Percentiles rank a stretch among this genome's conserved stretches.
phyloP scores from a whole-genome alignment of 495 filamentous ascomycete genomes.

The Penicillium pancosmium region DNA sequence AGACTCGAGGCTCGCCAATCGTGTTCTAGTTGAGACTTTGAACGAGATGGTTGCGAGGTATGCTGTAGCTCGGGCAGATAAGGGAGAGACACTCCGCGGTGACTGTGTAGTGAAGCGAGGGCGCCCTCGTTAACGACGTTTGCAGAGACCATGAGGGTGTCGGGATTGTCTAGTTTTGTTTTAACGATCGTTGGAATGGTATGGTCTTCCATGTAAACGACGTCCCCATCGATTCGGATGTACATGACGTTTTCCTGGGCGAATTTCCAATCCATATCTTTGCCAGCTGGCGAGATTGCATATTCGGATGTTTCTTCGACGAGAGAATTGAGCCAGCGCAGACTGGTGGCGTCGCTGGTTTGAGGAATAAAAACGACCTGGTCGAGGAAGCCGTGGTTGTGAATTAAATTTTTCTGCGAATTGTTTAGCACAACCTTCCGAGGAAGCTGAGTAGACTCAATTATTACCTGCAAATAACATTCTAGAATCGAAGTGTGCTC shows the following conservation, averaged over 20 bases:
- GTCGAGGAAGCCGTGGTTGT: constrained; percentile 56
- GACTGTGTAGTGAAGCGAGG: constrained; percentile 38
- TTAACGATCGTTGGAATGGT: constrained; percentile 56
- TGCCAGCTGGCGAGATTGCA: constrained; percentile 21
- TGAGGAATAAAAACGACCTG: constrained; percentile 56
- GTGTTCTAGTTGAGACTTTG: constrained; percentile 17
- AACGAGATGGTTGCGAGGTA: constrained; percentile 18
- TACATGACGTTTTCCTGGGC: constrained; percentile 42
- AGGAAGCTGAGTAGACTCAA: no score
- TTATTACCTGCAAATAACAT: constrained; percentile 51
- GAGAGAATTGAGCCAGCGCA: constrained; percentile 45
- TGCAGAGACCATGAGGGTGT: constrained; percentile 51
- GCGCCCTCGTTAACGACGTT: constrained; percentile 53
- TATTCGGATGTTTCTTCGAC: constrained; percentile 34
- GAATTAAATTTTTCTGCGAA: constrained; percentile 49
- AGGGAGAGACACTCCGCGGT: constrained; percentile 38
- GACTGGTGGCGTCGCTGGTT: constrained; percentile 46
- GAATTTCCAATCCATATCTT: constrained; percentile 23
- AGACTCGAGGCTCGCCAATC: constrained; percentile 37
- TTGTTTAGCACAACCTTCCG: background rate
- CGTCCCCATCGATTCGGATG: constrained; percentile 60
- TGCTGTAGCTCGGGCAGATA: constrained; percentile 38
- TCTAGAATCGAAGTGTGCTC: constrained; percentile 52
- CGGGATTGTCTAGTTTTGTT: constrained; percentile 51
- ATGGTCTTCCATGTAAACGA: constrained; percentile 56